phyloP scores from a whole-genome alignment of 148 eudicot species.

The Tetragonia tetragonoides region DNA sequence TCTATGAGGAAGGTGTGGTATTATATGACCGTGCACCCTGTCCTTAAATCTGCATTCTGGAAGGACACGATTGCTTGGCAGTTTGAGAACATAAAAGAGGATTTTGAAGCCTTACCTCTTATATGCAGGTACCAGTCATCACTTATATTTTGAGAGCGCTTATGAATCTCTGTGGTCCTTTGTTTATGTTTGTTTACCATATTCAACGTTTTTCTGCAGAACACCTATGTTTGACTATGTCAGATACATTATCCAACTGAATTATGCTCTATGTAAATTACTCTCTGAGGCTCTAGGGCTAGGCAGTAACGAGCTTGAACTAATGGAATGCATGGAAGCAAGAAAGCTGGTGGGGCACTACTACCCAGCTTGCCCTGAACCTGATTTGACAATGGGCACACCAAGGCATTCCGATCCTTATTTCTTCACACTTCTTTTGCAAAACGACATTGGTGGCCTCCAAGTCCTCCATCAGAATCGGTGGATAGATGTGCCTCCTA shows the following conservation, averaged over 20 bases:
- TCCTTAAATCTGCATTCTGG: constrained; percentile 32
- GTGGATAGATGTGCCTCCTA: constrained; percentile 65
- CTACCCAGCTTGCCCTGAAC: constrained; percentile 82
- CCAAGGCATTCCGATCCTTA: constrained; percentile 61
- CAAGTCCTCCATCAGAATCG: constrained; percentile 50
- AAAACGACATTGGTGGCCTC: constrained; percentile 58
- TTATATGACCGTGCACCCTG: constrained; percentile 22
- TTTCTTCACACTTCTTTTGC: constrained; percentile 53
- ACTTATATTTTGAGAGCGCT: not conserved
- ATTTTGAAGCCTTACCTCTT: constrained; percentile 34
- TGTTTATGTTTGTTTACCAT: not conserved
- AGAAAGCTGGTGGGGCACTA: constrained; percentile 54
- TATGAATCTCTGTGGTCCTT: not conserved
- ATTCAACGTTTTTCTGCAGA: constrained; percentile 34
- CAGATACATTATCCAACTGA: constrained; percentile 33
- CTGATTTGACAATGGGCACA: constrained; percentile 62
- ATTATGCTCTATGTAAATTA: constrained; percentile 37
- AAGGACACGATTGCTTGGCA: constrained; percentile 45
- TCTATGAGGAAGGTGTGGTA: constrained; percentile 27
- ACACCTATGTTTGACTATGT: constrained; percentile 51
- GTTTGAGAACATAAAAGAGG: constrained; percentile 23
- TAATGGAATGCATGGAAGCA: constrained; percentile 50
- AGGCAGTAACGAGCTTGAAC: constrained; percentile 35
- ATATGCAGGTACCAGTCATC: constrained; percentile 36
- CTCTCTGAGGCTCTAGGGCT: constrained; percentile 73